phyloP scores from a whole-genome alignment of 2,329 filamentous ascomycete genomes.

The Claviceps purpurea region DNA sequence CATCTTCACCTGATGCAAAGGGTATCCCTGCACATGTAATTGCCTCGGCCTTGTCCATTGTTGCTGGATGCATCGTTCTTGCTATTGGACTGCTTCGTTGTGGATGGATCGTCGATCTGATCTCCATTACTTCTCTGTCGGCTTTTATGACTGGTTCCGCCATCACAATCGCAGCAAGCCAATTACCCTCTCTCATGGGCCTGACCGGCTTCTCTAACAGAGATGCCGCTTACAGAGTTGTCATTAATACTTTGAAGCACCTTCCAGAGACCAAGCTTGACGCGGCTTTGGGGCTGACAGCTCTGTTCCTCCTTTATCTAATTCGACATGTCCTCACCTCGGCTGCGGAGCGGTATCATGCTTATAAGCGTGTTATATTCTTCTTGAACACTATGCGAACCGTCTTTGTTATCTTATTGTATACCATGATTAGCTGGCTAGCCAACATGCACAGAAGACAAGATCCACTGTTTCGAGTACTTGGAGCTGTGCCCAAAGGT shows the following conservation, averaged over 20 bases:
- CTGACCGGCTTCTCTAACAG: slow-evolving; percentile 62
- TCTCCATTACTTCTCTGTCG: slow-evolving; percentile 77
- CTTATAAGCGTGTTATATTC: slow-evolving; percentile 63
- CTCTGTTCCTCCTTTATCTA: slow-evolving; percentile 62
- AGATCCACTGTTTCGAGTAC: slow-evolving; percentile 57
- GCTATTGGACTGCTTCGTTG: slow-evolving; percentile 66
- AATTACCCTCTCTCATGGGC: slow-evolving; percentile 72
- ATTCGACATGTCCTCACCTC: slow-evolving; percentile 54
- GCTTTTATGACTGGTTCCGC: slow-evolving; percentile 97
- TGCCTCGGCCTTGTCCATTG: slow-evolving; percentile 64
- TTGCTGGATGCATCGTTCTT: slow-evolving; percentile 64
- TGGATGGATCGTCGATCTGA: slow-evolving; percentile 88
- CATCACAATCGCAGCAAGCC: slow-evolving; percentile 73
- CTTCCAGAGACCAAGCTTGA: slow-evolving; percentile 58
- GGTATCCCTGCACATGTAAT: slow-evolving; percentile 50
- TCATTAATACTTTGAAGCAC: slow-evolving; percentile 70
- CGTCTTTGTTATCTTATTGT: slow-evolving; percentile 81
- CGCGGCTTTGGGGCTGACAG: slow-evolving; percentile 77
- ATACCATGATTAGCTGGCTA: slow-evolving; percentile 81
- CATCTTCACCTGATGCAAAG: slow-evolving; percentile 32
- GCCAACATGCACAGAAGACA: slow-evolving; percentile 56
- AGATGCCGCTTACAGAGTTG: slow-evolving; percentile 65
- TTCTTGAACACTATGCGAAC: slow-evolving; percentile 86
- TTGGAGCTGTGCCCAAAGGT: slow-evolving; percentile 64
- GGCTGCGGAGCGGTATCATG: slow-evolving; percentile 55